These are phyloP conservation scores for Talaromyces funiculosus DNA, from an alignment of 2,329 filamentous ascomycete genomes.

Conservation along the genomic window DNA sequence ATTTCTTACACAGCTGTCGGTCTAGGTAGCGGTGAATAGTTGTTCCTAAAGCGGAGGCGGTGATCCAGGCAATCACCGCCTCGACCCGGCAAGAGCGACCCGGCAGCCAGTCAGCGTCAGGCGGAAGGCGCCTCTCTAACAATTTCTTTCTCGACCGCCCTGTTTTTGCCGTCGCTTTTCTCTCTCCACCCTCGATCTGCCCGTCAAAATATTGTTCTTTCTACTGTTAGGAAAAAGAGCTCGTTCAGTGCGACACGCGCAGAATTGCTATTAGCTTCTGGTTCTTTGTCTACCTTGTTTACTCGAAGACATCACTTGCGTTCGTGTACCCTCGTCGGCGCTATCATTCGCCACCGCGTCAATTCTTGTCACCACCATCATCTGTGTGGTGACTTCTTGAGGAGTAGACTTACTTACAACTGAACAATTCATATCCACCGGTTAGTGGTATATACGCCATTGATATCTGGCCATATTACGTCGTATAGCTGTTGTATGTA, in stretches of 20 bases:
- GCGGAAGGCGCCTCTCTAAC: constrained; percentile 6
- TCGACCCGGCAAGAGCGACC: background rate
- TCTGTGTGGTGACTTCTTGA: background rate
- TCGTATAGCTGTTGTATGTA: background rate
- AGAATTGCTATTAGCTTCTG: background rate
- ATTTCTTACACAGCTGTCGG: background rate
- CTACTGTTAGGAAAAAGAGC: background rate
- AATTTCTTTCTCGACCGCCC: constrained; percentile 28
- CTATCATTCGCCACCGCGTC: constrained; percentile 12
- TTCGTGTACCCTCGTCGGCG: constrained; percentile 15
- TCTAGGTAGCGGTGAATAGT: constrained; percentile 1
- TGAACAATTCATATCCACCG: background rate
- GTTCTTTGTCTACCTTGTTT: background rate
- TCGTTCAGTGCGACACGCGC: background rate
- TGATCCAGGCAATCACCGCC: constrained; percentile 13
- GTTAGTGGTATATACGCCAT: background rate
- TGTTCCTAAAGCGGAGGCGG: constrained; percentile 14
- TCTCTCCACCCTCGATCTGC: constrained; percentile 20
- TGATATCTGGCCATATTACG: background rate
- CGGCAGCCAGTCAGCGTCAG: constrained; percentile 14
- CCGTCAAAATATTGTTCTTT: constrained; percentile 12
- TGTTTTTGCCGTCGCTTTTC: constrained; percentile 32
- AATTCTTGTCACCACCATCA: background rate
- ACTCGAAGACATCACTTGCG: background rate
- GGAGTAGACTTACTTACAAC: no score